phyloP scores from a whole-genome alignment of 257 asterid genomes.

The Scutellaria galericulata region DNA sequence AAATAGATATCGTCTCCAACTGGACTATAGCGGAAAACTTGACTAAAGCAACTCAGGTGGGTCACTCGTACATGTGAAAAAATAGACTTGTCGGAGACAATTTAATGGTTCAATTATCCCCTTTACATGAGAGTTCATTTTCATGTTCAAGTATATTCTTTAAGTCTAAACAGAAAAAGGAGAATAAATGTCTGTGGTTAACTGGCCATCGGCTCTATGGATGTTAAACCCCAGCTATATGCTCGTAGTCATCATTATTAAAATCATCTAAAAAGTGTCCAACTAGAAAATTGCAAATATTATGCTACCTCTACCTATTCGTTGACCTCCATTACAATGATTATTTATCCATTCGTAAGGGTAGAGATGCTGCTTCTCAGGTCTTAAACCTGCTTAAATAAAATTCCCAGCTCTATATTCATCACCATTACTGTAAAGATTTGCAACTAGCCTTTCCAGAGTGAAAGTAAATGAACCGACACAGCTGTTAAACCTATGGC shows the following conservation, averaged over 20 bases:
- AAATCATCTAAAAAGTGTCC: not conserved
- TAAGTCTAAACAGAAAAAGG: not conserved
- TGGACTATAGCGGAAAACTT: slow-evolving; percentile 87
- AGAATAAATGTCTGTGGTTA: too few relatives aligned
- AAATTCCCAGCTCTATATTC: slow-evolving; percentile 1
- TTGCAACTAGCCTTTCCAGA: not conserved
- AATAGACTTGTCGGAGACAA: slow-evolving; percentile 23
- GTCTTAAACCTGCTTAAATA: not conserved
- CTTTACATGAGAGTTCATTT: slow-evolving; percentile 31
- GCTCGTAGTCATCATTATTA: slow-evolving; percentile 11
- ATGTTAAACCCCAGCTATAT: slow-evolving; percentile 1
- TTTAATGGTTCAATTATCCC: slow-evolving; percentile 23
- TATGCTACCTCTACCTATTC: slow-evolving; percentile 1
- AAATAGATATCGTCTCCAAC: slow-evolving; percentile 77
- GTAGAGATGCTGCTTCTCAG: too few relatives aligned
- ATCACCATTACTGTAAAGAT: slow-evolving; percentile 3
- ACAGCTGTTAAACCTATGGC: not conserved
- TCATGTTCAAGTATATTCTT: slow-evolving; percentile 5
- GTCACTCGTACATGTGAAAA: slow-evolving; percentile 29
- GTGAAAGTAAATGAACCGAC: not conserved
- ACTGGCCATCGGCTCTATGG: not conserved
- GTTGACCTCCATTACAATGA: slow-evolving; percentile 1
- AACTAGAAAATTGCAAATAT: slow-evolving; percentile 1
- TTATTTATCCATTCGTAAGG: not conserved
- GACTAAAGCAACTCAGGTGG: slow-evolving; percentile 80